These are phyloP conservation scores for Cercospora janseana DNA, from an alignment of 2,329 filamentous ascomycete genomes.

Conservation along the genomic window DNA sequence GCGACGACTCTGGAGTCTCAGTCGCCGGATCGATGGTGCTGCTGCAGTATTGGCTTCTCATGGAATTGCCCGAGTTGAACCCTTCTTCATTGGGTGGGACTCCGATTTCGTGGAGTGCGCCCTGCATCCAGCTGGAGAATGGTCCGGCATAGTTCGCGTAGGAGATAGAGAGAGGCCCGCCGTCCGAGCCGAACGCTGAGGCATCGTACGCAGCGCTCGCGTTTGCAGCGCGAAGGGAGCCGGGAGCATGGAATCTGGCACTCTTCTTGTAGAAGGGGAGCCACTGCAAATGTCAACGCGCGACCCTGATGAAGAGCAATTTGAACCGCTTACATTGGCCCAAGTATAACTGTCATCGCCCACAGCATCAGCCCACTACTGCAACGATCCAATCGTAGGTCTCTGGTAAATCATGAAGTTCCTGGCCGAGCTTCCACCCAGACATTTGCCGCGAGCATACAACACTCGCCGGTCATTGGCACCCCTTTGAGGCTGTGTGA, in stretches of 20 bases:
- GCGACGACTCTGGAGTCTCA: slow-evolving; percentile 25
- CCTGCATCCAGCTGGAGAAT: slow-evolving; percentile 17
- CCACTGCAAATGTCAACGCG: slow-evolving; percentile 27
- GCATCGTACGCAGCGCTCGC: slow-evolving; percentile 16
- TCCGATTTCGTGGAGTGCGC: slow-evolving; percentile 18
- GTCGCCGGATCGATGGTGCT: slow-evolving; percentile 23
- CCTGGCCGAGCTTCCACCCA: slow-evolving; percentile 29
- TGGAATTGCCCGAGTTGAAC: slow-evolving; percentile 21
- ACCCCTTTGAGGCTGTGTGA: slow-evolving; percentile 30
- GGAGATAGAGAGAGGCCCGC: slow-evolving; percentile 38
- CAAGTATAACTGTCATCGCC: slow-evolving; percentile 35
- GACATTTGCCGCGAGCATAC: slow-evolving; percentile 35
- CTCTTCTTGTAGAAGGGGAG: slow-evolving; percentile 32
- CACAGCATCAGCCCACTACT: slow-evolving; percentile 36
- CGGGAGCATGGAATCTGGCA: slow-evolving; percentile 25
- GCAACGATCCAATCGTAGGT: slow-evolving; percentile 11
- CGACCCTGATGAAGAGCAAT: not conserved
- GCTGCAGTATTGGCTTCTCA: slow-evolving; percentile 21
- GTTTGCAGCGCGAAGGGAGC: slow-evolving; percentile 15
- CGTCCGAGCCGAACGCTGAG: slow-evolving; percentile 17
- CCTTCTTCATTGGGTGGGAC: slow-evolving; percentile 16
- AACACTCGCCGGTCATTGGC: slow-evolving; percentile 19
- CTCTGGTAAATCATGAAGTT: slow-evolving; percentile 28
- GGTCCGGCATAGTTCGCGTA: slow-evolving; percentile 29
- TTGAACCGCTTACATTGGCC: not conserved